phyloP scores from a whole-genome alignment of 768 basidiomycete genomes.

The Amanita brunnescens region DNA sequence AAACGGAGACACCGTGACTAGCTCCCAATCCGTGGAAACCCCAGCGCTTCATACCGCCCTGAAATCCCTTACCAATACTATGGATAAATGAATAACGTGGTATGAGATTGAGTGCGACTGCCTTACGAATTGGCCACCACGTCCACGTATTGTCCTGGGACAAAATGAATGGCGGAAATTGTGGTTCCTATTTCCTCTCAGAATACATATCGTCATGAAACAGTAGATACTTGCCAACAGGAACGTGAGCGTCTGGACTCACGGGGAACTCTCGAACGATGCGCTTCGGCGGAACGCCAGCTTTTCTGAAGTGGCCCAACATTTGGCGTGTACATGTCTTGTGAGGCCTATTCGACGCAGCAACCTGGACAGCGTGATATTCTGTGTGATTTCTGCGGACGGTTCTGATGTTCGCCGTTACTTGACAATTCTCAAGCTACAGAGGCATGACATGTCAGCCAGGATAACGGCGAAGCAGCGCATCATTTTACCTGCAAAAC shows the following conservation, averaged over 20 bases:
- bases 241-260: constrained; percentile 81
- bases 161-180: constrained; percentile 88
- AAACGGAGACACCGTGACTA: constrained; percentile 93
- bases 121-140: constrained; percentile 85
- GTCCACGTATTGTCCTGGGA: constrained; percentile 95
- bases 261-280: constrained; percentile 86
- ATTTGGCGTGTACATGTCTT: constrained; percentile 73
- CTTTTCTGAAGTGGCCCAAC: constrained; percentile 84
- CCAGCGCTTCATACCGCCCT: constrained; percentile 96
- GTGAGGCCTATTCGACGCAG: constrained; percentile 64
- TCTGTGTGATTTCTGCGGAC: constrained; percentile 56
- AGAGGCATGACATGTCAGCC: neutral
- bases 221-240: constrained; percentile 58
- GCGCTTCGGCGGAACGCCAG: constrained; percentile 73
- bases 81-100: neutral
- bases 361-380: constrained; percentile 92
- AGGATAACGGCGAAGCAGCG: neutral
- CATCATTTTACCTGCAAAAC: constrained; percentile 71
- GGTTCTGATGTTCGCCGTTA: constrained; percentile 68
- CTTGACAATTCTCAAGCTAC: constrained; percentile 84
- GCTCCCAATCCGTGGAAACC: constrained; percentile 86
- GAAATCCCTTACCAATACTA: constrained; percentile 96
- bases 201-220: neutral
- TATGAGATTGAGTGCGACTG: neutral
- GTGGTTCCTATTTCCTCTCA: constrained; percentile 56